phyloP scores from a whole-genome alignment of 2,329 filamentous ascomycete genomes.

The Fusarium nanum region DNA sequence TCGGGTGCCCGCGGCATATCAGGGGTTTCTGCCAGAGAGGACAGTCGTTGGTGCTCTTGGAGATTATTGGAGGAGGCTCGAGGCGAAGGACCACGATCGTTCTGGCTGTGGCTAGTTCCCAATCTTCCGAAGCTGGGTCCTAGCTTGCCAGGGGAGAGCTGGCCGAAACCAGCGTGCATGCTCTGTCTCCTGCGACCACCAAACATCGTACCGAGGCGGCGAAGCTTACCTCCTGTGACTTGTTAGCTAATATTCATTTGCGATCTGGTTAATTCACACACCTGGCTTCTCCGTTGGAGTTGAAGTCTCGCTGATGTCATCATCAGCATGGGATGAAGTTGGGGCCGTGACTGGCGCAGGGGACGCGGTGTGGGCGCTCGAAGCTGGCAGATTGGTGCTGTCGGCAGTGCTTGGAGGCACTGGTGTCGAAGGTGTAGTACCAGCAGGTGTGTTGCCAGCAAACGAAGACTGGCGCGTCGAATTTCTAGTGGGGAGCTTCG shows the following conservation, averaged over 20 bases:
- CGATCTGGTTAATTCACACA: conserved; percentile 22
- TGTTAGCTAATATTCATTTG: conserved; percentile 37
- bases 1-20: conserved; percentile 51
- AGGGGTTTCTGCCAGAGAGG: conserved; percentile 69
- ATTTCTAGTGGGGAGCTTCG: conserved; percentile 52
- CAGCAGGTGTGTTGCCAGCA: conserved; percentile 43
- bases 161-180: conserved; percentile 70
- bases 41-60: conserved; percentile 64
- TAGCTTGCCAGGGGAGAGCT: conserved; percentile 66
- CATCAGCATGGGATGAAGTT: conserved; percentile 39
- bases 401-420: conserved; percentile 45
- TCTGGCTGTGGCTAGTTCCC: conserved; percentile 67
- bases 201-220: conserved; percentile 77
- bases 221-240: conserved; percentile 63
- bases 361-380: conserved; percentile 21
- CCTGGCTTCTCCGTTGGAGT: conserved; percentile 53
- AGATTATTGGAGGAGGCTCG: conserved; percentile 70
- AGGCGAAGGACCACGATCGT: conserved; percentile 65
- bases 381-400: conserved; percentile 36
- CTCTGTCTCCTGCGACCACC: conserved; percentile 72
- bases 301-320: conserved; percentile 58
- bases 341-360: conserved; percentile 23
- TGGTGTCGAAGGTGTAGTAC: conserved; percentile 42
- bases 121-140: conserved; percentile 69
- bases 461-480: conserved; percentile 57